Evolutionary conservation across 2,329 filamentous ascomycete genomes (phyloP).

Genomic region (Venturia nashicola): DNA sequence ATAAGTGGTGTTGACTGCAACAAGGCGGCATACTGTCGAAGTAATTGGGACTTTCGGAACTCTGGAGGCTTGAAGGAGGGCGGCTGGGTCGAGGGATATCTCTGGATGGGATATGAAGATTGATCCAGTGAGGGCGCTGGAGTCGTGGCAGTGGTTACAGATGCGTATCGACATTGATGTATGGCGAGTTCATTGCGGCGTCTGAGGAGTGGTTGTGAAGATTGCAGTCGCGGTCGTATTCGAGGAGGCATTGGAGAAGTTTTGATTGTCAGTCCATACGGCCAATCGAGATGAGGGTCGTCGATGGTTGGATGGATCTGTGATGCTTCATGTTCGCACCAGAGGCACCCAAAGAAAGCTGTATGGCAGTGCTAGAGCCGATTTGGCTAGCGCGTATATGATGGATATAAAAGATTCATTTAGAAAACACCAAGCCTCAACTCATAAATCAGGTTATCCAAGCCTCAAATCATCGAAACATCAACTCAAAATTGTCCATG

Average conservation of each 20-base stretch:
- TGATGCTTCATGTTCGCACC: neutral
- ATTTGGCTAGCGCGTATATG: neutral
- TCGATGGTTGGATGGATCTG: neutral
- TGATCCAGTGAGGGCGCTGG: conserved; percentile 39
- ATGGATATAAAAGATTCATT: no score
- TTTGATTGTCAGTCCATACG: neutral
- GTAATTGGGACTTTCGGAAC: conserved; percentile 80
- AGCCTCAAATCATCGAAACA: no score
- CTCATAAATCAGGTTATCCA: no score
- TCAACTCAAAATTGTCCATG: neutral
- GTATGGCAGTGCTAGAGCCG: neutral
- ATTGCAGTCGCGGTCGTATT: conserved; percentile 29
- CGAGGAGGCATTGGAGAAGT: conserved; percentile 39
- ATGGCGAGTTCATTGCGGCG: conserved; percentile 12
- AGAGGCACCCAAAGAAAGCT: neutral
- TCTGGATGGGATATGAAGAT: conserved; percentile 26
- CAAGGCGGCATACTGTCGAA: conserved; percentile 76
- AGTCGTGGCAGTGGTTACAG: conserved; percentile 36
- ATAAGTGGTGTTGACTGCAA: conserved; percentile 76
- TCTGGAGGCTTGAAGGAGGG: conserved; percentile 78
- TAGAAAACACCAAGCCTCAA: no score
- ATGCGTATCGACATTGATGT: conserved; percentile 34
- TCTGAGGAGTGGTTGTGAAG: conserved; percentile 20
- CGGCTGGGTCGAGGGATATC: conserved; percentile 58
- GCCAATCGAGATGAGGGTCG: neutral